Base-by-base conservation (phyloP, 352 stramenopile species). In the Phytopythium cucurbitacearum region DNA sequence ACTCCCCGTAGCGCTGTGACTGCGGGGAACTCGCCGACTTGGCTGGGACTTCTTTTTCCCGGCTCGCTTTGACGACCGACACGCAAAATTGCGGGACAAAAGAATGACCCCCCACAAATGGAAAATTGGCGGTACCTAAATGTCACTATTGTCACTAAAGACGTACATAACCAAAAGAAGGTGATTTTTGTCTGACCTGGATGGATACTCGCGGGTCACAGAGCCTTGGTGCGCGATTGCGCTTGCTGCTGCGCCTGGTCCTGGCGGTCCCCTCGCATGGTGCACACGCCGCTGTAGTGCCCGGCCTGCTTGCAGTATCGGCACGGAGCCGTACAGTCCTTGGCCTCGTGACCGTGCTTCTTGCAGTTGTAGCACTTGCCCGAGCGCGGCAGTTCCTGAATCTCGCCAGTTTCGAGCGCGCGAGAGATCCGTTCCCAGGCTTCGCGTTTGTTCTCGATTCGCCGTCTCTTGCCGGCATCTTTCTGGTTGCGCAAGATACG, bases 311-410 rank as follows among this genome's bases (percentile, higher is more conserved):
- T 87, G 65, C 82, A 95, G 61, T 93, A 93, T 15, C 81, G 79
- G 50, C 85, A 95, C 9, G 82, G 76, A 10, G 86, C 69, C 11
- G 76, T 71, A 47, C 85, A 95, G 41, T 79, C 67, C 45, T 85
- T 87, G 38, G 85, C 81, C 40, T 92, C 73, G 65, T 95, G 85
- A 51, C 78, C 76, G 16, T 78, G 70, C 53, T 89, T 62, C 57
- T 91, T 89, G 76, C 85, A 95, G 65, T 95, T 95, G 70, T 82
- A 95, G 65, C 85, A 95, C 9, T 73, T 73, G 11, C 76, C 75
- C 15, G 82, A 77, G 35, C 75, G 73, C 21, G 82, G 83, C 2
- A 62, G 65, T 12, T 36, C 57, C 21, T 65, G 13, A 40, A 80
- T 57, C 45, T 89, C 71, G 47, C 80, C 80, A 1, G 48, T 52